Conservation (phyloP, 2,329 filamentous ascomycete species). For the Plectosphaerella sp. region DNA sequence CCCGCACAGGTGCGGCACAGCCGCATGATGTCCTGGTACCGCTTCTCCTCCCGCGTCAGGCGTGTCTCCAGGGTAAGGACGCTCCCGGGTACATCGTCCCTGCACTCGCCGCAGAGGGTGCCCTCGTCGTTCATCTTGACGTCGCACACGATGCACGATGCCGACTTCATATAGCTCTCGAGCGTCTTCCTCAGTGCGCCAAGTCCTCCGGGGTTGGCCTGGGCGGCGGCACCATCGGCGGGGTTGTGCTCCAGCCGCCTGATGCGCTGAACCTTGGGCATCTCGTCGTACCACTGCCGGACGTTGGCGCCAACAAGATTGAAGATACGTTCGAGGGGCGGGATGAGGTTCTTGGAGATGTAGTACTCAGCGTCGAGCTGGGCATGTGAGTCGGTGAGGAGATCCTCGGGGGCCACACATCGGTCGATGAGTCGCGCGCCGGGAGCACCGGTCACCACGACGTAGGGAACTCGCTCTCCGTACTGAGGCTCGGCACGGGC, state of each 20-base stretch:
- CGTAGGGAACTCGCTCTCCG: conserved; percentile 90
- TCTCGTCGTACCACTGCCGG: conserved; percentile 88
- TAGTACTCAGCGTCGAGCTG: conserved; percentile 95
- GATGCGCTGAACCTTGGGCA: conserved; percentile 84
- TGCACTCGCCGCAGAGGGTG: conserved; percentile 55
- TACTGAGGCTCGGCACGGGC: conserved; percentile 87
- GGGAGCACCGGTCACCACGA: conserved; percentile 84
- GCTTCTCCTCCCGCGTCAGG: conserved; percentile 59
- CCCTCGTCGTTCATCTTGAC: conserved; percentile 38
- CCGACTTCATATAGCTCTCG: conserved; percentile 88
- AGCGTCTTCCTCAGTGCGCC: conserved; percentile 53
- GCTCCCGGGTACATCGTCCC: conserved; percentile 49
- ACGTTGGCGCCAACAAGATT: conserved; percentile 93
- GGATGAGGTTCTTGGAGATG: conserved; percentile 92
- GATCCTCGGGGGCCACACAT: conserved; percentile 80
- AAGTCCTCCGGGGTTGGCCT: conserved; percentile 9
- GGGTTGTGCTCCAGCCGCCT: conserved; percentile 49
- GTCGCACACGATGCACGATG: conserved; percentile 73
- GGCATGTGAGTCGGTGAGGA: conserved; percentile 71
- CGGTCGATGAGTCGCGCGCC: conserved; percentile 83
- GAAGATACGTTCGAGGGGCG: conserved; percentile 92
- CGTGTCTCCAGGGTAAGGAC: conserved; percentile 60
- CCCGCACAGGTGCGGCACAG: conserved; percentile 80
- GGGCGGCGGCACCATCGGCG: conserved; percentile 12
- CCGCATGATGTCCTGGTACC: conserved; percentile 57